Evolutionary conservation across 192 early-diverging fungal genomes (phyloP).

Genomic region (Umbelopsis isabellina): DNA sequence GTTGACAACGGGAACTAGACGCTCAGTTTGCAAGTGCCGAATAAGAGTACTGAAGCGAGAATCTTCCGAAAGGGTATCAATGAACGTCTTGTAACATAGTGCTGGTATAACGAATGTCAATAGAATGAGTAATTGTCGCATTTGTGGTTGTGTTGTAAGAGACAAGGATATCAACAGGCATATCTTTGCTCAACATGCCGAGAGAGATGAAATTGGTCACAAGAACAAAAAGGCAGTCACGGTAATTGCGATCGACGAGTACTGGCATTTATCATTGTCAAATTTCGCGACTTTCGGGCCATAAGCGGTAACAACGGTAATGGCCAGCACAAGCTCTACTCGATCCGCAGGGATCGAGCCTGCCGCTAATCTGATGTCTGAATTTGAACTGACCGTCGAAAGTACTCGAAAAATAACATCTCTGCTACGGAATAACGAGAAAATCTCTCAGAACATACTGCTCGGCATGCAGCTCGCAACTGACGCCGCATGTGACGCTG

Average conservation of each 20-base stretch:
- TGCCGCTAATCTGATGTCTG: background rate
- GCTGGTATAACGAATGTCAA: constrained; percentile 11
- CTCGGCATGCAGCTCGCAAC: background rate
- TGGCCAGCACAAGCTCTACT: background rate
- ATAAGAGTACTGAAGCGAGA: constrained; percentile 54
- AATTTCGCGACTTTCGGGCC: background rate
- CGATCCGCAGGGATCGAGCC: background rate
- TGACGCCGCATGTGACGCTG: constrained; percentile 13
- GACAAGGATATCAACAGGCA: background rate
- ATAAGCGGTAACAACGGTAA: background rate
- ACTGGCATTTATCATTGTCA: background rate
- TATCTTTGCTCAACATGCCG: too few relatives aligned
- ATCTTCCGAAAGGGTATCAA: constrained; percentile 61
- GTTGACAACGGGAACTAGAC: constrained; percentile 59
- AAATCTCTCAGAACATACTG: constrained; percentile 5
- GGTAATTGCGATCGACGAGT: too few relatives aligned
- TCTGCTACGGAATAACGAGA: background rate
- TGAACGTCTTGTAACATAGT: constrained; percentile 38
- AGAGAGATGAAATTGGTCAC: too few relatives aligned
- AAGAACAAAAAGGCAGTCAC: too few relatives aligned
- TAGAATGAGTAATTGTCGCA: background rate
- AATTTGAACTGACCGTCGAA: background rate
- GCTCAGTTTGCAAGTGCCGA: constrained; percentile 55
- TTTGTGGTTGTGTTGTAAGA: background rate
- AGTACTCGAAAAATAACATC: background rate